A percentile compares a stretch with the other conserved stretches of the same genome.
These are phyloP conservation scores for Melastoma malabathricum DNA, from an alignment of 345 rosid species.

Conservation along the genomic window DNA sequence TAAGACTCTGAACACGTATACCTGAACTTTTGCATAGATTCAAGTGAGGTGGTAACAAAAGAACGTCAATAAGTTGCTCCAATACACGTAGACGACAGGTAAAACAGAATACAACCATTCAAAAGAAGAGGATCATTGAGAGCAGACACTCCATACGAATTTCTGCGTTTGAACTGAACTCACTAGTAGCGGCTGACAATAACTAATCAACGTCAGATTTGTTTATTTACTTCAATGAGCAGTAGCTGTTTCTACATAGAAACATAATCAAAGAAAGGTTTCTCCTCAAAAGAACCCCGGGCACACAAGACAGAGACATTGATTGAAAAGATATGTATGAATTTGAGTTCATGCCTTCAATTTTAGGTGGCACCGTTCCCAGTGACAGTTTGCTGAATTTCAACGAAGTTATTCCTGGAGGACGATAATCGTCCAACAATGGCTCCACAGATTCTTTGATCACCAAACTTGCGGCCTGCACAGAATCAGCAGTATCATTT, in stretches of 20 bases:
- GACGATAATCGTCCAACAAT: conserved; percentile 83
- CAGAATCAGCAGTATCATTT: conserved; percentile 6
- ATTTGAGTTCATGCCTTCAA: conserved; percentile 59
- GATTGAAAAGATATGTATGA: too few species aligned
- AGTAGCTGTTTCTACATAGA: too few species aligned
- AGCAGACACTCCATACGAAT: too few species aligned
- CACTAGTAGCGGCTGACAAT: too few species aligned
- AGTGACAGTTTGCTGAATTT: conserved; percentile 75
- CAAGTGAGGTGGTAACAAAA: conserved; percentile 1
- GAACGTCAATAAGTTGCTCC: not conserved
- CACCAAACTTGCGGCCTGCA: conserved; percentile 81
- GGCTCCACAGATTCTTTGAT: conserved; percentile 96
- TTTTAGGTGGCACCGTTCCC: conserved; percentile 92
- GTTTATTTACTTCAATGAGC: not conserved
- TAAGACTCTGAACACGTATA: conserved; percentile 85
- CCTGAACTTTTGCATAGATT: conserved; percentile 27
- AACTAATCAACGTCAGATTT: too few species aligned
- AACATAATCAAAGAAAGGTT: too few species aligned
- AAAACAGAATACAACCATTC: conserved; percentile 1
- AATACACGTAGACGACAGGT: too few species aligned
- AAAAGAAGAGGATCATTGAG: too few species aligned
- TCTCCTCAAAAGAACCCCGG: too few species aligned
- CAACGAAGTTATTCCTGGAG: conserved; percentile 82
- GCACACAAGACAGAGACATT: too few species aligned
- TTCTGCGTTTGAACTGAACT: too few species aligned